Evolutionary conservation across 108 stramenopile species (phyloP).

Genomic region (Nitzschia sp.): DNA sequence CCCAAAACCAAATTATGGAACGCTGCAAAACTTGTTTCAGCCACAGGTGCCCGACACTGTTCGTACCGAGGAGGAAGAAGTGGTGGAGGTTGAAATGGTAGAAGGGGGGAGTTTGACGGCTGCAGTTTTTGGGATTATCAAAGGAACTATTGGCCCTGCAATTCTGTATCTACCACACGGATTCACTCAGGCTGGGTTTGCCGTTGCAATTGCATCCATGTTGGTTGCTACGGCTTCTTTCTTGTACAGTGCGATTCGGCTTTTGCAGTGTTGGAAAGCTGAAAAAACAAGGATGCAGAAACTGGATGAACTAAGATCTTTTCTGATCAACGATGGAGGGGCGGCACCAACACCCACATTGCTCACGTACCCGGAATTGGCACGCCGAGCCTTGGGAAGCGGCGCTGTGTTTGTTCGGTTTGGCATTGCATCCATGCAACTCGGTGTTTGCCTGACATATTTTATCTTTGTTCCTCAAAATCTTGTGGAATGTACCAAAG

Average conservation of each 20-base stretch:
- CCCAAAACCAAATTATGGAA: constrained; percentile 28
- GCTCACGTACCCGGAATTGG: constrained; percentile 46
- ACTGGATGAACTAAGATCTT: constrained; percentile 9
- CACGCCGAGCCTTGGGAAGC: constrained; percentile 41
- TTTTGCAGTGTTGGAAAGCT: constrained; percentile 46
- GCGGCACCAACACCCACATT: constrained; percentile 22
- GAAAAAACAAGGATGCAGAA: constrained; percentile 20
- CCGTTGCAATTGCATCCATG: constrained; percentile 43
- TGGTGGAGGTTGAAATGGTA: constrained; percentile 35
- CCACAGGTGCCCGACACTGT: neutral
- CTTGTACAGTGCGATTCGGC: constrained; percentile 40
- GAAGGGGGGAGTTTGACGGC: constrained; percentile 49
- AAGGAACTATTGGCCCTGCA: constrained; percentile 36
- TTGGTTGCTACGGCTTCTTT: constrained; percentile 37
- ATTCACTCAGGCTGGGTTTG: constrained; percentile 44
- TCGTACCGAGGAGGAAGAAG: constrained; percentile 26
- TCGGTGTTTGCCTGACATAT: constrained; percentile 60
- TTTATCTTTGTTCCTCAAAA: constrained; percentile 59
- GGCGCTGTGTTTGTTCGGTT: constrained; percentile 32
- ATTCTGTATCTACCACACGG: constrained; percentile 56
- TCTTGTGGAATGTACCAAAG: constrained; percentile 23
- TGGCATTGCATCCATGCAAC: constrained; percentile 55
- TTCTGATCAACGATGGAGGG: neutral
- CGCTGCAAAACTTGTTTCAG: constrained; percentile 37
- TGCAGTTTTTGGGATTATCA: constrained; percentile 54